Evolutionary conservation across 768 basidiomycete species (phyloP), one percentile per base, ranked within the genome.

Genomic region (Agaricus bisporus): DNA sequence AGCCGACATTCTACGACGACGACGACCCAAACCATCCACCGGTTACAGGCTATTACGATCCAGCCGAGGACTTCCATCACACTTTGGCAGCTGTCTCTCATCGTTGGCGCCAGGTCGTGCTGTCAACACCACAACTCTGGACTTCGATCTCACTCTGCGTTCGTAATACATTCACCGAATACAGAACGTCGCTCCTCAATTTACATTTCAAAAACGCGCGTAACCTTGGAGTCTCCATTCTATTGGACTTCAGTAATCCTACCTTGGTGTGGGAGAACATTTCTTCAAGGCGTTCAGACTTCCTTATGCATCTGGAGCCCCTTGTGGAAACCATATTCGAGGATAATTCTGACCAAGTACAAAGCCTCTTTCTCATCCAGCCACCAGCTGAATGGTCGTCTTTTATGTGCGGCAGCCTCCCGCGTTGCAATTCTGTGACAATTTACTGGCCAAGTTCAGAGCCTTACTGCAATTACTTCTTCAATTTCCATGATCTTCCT

Each of bases 201-300:
- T n/a, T 52, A 15, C 37, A 52, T 11, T 52, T 45, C 36, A 10
- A 52, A 20, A 52, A 52, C 14, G 43, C 43, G 20, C 51, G 37
- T 8, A 29, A n/a, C 11, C 43, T 46, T 17, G 42, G 42, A 10
- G 37, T 52, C 43, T 38, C 22, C 4, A 38, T 52, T 9, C 22
- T 45, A 17, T 17, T 45, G 35, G 43, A 52, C 15, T 15, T 45
- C 8, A n/a, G n/a, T n/a, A n/a, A n/a, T n/a, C 10, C 32, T n/a
- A n/a, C 43, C 3, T 36, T 18, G 35, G 10, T 37, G 29, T 22
- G 28, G 10, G 15, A 14, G 14, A 2, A 4, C 3, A 18, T 3
- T 18, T 41, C 2, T 6, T 28, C 18, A 14, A 9, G 35, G 12
- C 17, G 29, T 12, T 3, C 12, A 18, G 29, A 51, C 41, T 2